Percentiles rank a stretch among this genome's conserved stretches.
Evolutionary conservation across 139 green algal genomes (phyloP).

Genomic region (Yamagishiella unicocca): DNA sequence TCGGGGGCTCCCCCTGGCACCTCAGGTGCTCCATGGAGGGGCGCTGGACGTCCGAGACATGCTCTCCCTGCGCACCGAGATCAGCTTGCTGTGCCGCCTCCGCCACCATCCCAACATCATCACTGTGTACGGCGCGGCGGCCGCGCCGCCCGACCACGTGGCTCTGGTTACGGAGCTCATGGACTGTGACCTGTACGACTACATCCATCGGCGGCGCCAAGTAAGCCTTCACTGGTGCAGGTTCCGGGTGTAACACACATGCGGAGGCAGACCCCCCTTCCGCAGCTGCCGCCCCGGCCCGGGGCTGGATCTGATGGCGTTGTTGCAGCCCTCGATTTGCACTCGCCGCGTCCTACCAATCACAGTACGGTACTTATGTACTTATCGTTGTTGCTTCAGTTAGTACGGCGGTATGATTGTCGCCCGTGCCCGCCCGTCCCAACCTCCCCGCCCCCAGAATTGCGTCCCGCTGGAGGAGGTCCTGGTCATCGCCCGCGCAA

Average conservation of each 20-base stretch:
- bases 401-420: too few species aligned
- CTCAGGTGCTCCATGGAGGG: conserved; percentile 24
- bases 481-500: conserved; percentile 27
- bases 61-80: conserved; percentile 9
- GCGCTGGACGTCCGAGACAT: conserved; percentile 12
- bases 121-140: conserved; percentile 6
- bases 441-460: not conserved
- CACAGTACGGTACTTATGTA: too few species aligned
- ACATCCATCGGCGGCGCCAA: conserved; percentile 24
- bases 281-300: too few species aligned
- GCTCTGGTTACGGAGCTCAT: conserved; percentile 43
- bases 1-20: not conserved
- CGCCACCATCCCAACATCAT: conserved; percentile 21
- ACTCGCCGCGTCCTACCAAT: too few species aligned
- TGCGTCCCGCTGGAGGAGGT: conserved; percentile 33
- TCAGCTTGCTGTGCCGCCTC: conserved; percentile 17
- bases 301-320: too few species aligned
- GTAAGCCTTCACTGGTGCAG: not conserved
- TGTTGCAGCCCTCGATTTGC: too few species aligned
- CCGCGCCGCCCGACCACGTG: not conserved
- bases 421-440: not conserved
- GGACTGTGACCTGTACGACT: conserved; percentile 45
- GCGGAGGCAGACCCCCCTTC: too few species aligned
- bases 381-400: too few species aligned
- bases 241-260: too few species aligned